Evolutionary conservation across 192 early-diverging fungal species (phyloP), one percentile per base, ranked within the genome.

Genomic region (Dissophora globulifera): DNA sequence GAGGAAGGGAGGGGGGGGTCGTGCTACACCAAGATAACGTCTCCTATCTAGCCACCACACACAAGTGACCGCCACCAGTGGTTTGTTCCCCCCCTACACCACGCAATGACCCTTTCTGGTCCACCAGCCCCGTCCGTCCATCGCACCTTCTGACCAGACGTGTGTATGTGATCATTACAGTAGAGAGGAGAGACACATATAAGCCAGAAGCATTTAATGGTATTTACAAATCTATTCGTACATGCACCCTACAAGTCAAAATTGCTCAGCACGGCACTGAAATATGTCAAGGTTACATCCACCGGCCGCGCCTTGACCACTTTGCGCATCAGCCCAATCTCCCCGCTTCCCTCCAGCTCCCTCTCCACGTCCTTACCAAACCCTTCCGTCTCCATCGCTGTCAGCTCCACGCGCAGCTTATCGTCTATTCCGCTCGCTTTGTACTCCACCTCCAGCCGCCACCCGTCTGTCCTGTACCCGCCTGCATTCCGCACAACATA

Each of bases 371-470:
- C 71, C 57, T 40, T 58, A 15, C 75, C 80, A 79, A 84, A 84
- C 1, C 59, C 70, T 57, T 86, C 85, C 11, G 63, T 84, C 46
- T 84, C 85, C 64, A 86, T 62, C 26, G 81, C 85, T 12, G 83
- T 84, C 46, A 86, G 67, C 54, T 86, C 82, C 13, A 82, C 50
- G n/a, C 72, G 60, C 25, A 86, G 33, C 26, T 67, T 80, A 25
- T 78, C 65, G 3, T 62, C 55, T 11, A 40, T 27, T 26, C 81
- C 78, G 1, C 65, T 64, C 9, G 80, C 85, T 16, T 62, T 58
- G 16, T 82, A 63, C n/a, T 56, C 48, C 17, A 86, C 23, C 15
- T 84, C 79, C 2, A 86, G 46, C 11, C 57, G 61, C 85, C 81
- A 82, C 2, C 81, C 82, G 23, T 85, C 72, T n/a, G 70, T 69